A percentile compares a stretch with the other conserved stretches of the same genome.
These are phyloP conservation scores for Lactifluus echinatus DNA, from an alignment of 768 basidiomycete species.

Conservation along the genomic window DNA sequence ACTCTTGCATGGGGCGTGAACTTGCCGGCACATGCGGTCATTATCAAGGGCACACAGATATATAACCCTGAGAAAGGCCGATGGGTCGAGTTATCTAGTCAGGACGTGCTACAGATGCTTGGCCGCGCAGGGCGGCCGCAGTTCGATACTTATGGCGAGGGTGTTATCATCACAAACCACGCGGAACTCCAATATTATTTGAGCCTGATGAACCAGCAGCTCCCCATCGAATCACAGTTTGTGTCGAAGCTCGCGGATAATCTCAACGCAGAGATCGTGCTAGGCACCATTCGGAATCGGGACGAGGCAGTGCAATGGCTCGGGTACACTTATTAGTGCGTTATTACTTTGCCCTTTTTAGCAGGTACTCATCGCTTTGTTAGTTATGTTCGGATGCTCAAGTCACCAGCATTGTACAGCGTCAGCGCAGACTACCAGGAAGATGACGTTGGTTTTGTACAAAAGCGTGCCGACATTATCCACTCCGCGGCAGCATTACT, in stretches of 20 bases:
- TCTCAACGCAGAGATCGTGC: conserved; percentile 92
- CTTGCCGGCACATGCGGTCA: conserved; percentile 92
- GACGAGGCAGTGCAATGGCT: conserved; percentile 98
- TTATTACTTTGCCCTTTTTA: conserved; percentile 2
- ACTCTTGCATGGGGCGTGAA: conserved; percentile 99
- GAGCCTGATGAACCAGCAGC: conserved; percentile 89
- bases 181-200: conserved; percentile 96
- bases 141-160: conserved; percentile 95
- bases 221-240: conserved; percentile 95
- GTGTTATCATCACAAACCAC: conserved; percentile 97
- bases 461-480: conserved; percentile 89
- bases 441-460: conserved; percentile 71
- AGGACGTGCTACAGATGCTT: conserved; percentile 98
- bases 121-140: conserved; percentile 96
- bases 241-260: conserved; percentile 90
- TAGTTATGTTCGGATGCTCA: conserved; percentile 93
- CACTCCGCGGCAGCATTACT: conserved; percentile 90
- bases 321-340: conserved; percentile 78
- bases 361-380: conserved; percentile 15
- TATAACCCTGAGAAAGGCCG: conserved; percentile 98
- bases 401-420: conserved; percentile 77
- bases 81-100: conserved; percentile 92
- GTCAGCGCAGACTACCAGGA: conserved; percentile 88
- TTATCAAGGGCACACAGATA: conserved; percentile 99
- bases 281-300: conserved; percentile 89